These are phyloP conservation scores for Porcisia hertigi DNA, from an alignment of 208 protist species.

Conservation along the genomic window DNA sequence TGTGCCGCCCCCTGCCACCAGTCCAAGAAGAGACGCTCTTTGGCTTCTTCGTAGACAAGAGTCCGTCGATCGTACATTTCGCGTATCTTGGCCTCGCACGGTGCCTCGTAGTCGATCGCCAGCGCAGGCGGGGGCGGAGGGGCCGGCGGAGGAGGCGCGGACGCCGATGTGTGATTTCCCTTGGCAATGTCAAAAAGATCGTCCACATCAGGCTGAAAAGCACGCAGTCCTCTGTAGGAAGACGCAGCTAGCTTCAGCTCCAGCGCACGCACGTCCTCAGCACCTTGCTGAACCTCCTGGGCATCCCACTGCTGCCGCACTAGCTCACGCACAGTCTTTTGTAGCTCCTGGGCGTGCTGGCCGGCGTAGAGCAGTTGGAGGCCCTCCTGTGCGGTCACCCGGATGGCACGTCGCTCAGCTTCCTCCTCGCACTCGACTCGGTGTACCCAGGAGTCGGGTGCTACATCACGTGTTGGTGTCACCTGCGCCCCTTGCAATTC, in stretches of 20 bases:
- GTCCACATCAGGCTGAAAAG: conserved; percentile 6
- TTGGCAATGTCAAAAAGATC: conserved; percentile 17
- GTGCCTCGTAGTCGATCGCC: conserved; percentile 2
- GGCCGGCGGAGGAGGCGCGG: not conserved
- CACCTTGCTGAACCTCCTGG: not conserved
- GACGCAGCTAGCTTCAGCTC: conserved; percentile 18
- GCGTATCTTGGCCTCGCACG: conserved; percentile 10
- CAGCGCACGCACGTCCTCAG: conserved; percentile 17
- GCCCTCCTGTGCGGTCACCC: not conserved
- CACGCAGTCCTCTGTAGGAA: conserved; percentile 8
- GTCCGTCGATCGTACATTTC: conserved; percentile 25
- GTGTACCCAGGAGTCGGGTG: not conserved
- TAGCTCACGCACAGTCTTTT: not conserved
- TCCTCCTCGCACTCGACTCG: conserved; percentile 3
- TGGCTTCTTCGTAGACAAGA: conserved; percentile 21
- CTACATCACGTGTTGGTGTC: not conserved
- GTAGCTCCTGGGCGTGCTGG: conserved; percentile 8
- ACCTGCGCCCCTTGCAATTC: not conserved
- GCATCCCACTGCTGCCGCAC: conserved; percentile 1
- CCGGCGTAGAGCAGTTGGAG: conserved; percentile 12
- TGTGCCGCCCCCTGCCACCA: conserved; percentile 17
- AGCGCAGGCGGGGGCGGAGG: not conserved
- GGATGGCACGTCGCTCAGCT: conserved; percentile 5
- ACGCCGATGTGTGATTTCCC: not conserved
- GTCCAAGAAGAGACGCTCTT: conserved; percentile 20